phyloP scores from a whole-genome alignment of 2,329 filamentous ascomycete species.

The Leptographium lundbergii region DNA sequence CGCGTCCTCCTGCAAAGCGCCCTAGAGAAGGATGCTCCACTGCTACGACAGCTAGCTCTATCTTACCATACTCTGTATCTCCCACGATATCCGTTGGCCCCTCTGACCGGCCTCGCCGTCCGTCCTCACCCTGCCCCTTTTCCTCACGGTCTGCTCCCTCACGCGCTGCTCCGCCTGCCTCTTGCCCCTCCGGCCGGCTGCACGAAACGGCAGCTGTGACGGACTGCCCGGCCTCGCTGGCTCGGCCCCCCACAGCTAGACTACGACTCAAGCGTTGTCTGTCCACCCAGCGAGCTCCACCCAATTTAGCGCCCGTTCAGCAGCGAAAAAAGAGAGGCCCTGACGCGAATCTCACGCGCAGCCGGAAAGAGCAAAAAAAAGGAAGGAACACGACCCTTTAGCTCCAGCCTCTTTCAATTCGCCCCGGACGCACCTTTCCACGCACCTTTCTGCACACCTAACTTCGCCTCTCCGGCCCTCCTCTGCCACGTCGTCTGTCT shows the following conservation, averaged over 20 bases:
- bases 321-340: neutral
- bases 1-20: neutral
- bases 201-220: neutral
- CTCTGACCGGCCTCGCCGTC: neutral
- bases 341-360: constrained; percentile 13
- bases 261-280: neutral
- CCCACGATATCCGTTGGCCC: neutral
- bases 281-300: constrained; percentile 2
- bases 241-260: constrained; percentile 5
- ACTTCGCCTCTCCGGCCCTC: neutral
- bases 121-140: neutral
- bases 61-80: neutral
- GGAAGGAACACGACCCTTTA: constrained; percentile 6
- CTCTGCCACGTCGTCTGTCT: neutral
- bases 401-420: neutral
- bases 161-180: neutral
- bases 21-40: neutral
- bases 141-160: neutral
- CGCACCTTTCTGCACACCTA: neutral
- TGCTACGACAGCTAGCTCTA: neutral
- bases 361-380: constrained; percentile 2
- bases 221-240: neutral
- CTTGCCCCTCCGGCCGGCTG: neutral
- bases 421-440: neutral
- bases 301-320: constrained; percentile 9